These are phyloP conservation scores for Aechmea fasciata DNA, from an alignment of 176 grass and related monocot genomes.

Conservation along the genomic window DNA sequence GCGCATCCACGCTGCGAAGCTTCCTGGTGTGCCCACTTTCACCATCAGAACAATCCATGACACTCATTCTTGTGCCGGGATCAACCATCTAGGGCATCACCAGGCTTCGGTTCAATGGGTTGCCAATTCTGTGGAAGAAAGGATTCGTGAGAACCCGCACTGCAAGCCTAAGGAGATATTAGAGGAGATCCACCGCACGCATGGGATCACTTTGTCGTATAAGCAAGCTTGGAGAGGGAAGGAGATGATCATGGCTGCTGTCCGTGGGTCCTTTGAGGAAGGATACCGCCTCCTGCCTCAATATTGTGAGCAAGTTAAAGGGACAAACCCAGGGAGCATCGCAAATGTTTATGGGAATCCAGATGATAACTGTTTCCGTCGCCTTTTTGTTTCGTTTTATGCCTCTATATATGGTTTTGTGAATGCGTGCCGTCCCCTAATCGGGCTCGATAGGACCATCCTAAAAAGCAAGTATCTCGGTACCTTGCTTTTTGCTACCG, in stretches of 20 bases:
- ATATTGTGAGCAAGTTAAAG: conserved; percentile 77
- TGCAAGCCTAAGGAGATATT: conserved; percentile 96
- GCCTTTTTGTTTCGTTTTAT: conserved; percentile 86
- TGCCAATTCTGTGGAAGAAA: conserved; percentile 75
- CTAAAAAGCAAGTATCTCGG: conserved; percentile 97
- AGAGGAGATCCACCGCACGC: conserved; percentile 93
- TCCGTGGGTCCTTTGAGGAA: conserved; percentile 93
- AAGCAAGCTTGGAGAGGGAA: conserved; percentile 99
- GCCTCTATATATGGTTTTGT: conserved; percentile 94
- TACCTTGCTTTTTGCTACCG: conserved; percentile 80
- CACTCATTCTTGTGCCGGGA: conserved; percentile 63
- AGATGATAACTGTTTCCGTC: conserved; percentile 69
- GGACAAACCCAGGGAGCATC: conserved; percentile 84
- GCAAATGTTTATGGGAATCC: conserved; percentile 65
- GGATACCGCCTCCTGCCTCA: conserved; percentile 78
- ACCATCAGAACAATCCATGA: conserved; percentile 90
- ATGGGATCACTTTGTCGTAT: conserved; percentile 93
- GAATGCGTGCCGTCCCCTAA: conserved; percentile 84
- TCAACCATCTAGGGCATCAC: conserved; percentile 92
- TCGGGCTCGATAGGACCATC: conserved; percentile 73
- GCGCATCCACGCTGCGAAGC: conserved; percentile 89
- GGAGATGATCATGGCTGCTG: conserved; percentile 85
- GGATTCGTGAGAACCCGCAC: conserved; percentile 87
- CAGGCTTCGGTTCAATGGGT: conserved; percentile 99
- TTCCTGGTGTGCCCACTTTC: conserved; percentile 77